Percentiles rank a stretch among this genome's conserved stretches.
phyloP scores from a whole-genome alignment of 1,139 yeast species.

The Pneumocystis canis region DNA sequence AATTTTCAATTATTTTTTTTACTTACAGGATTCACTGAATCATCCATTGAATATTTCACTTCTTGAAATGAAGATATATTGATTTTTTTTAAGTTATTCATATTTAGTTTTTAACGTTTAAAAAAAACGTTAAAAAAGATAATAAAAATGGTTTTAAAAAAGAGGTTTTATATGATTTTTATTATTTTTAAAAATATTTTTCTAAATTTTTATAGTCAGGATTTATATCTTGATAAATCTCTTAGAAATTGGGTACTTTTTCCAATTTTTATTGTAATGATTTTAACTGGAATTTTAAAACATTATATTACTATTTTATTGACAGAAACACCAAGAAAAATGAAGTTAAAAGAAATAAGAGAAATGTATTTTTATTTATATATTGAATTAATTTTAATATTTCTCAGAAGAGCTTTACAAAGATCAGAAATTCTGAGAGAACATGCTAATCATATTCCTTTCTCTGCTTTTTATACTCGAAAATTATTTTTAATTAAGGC shows the following conservation, averaged over 20 bases:
- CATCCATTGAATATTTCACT: conserved; percentile 25
- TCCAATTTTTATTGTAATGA: conserved; percentile 84
- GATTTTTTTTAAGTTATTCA: conserved; percentile 5
- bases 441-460: conserved; percentile 35
- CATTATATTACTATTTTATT: conserved; percentile 51
- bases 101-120: neutral
- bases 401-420: conserved; percentile 30
- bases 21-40: conserved; percentile 22
- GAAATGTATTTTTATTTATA: conserved; percentile 32
- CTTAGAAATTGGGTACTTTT: conserved; percentile 79
- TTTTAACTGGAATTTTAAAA: conserved; percentile 70
- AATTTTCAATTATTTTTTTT: too few species aligned
- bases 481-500: conserved; percentile 32
- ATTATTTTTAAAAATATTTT: neutral
- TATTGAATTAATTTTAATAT: conserved; percentile 21
- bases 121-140: neutral
- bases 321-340: conserved; percentile 43
- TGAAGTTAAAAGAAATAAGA: conserved; percentile 38
- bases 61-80: conserved; percentile 19
- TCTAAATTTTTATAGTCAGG: conserved; percentile 8
- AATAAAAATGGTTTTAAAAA: neutral
- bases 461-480: conserved; percentile 36
- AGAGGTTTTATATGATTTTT: neutral
- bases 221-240: conserved; percentile 3
- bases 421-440: conserved; percentile 41